Evolutionary conservation across 768 basidiomycete species (phyloP), one percentile per base, ranked within the genome.

Genomic region (Collybiopsis confluens): DNA sequence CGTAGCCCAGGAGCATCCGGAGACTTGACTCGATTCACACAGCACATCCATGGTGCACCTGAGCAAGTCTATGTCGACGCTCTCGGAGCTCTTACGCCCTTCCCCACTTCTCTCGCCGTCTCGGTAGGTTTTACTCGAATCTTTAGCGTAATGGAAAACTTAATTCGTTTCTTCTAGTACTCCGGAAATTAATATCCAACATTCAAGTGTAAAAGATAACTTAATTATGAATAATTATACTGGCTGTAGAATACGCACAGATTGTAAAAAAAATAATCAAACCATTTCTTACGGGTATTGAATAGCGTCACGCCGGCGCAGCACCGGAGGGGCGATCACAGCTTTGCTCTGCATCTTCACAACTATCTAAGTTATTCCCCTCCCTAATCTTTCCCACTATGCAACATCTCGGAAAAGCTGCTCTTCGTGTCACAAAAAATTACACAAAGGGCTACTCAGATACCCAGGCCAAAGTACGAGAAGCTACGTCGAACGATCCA

Each of bases 391-490:
- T n/a, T n/a, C n/a, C 9, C 24, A 53, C 41, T 57, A 81, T 92
- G 73, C 88, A 91, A 68, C 80, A 89, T 62, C 85, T 92, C 69
- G 90, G 88, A 61, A 92, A 90, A 70, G 85, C 81, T 60, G 87
- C 90, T 20, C 78, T 94, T 45, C 83, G 94, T 49, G 88, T 92
- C 33, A 90, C 91, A 44, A 97, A 96, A 73, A 96, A 95, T 66
- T 95, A 95, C 68, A 97, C 94, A 52, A 93, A 92, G 62, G 90
- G 90, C 36, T 99, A 98, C 71, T 95, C 94, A 40, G 95, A 98
- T 56, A 86, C 87, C 0, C 92, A 98, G 72, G 85, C 90, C 40
- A 98, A 98, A 70, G 92, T 98, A 56, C 83, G 95, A 56, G 94
- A 96, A 75, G 92, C 94, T 36, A 98, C 94, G 16, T 93, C 91